Evolutionary conservation across 768 basidiomycete species (phyloP), one percentile per base, ranked within the genome.

Genomic region (Collybia sordida): DNA sequence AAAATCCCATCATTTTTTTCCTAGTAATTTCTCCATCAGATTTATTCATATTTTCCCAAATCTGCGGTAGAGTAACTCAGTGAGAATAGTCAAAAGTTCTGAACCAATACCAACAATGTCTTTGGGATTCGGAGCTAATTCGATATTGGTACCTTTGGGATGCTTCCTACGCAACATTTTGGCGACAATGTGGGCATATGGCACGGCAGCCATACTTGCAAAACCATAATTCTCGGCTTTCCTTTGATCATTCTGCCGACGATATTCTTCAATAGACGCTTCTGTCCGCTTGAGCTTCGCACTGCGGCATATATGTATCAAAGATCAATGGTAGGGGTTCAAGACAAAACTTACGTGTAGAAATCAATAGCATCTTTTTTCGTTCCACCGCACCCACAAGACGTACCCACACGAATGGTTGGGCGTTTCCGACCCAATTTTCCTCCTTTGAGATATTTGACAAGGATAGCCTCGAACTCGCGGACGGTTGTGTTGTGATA

Each of bases 401-500:
- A 84, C 1, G 86, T 90, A 15, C 95, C 94, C 12, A 90, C 70
- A 14, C 81, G 79, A 54, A 94, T 83, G 2, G 75, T 88, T 1
- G 97, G 97, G 27, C 97, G 75, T 51, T 88, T 90, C 58, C 82
- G 83, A 42, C 80, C 91, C 31, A 94, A 75, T 59, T 75, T 81
- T 1, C 90, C 92, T 6, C 81, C 85, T 59, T 93, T 94, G 52
- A 98, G 79, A 65, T 97, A 98, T 47, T 82, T 83, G 49, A 98
- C 96, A 25, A 99, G 79, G 43, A 93, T 78, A 31, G 82, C 76
- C 65, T 99, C 97, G 50, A 98, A 81, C 59, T 96, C 86, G 42
- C 89, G 79, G n/a, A 99, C 96, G n/a, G 92, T 88, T 47, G 84
- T 72, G 66, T 98, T 98, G 67, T 95, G 92, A 59, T 85, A 88